Base-by-base conservation (phyloP, 164 flowering plant species). In the Cinnamomum micranthum region DNA sequence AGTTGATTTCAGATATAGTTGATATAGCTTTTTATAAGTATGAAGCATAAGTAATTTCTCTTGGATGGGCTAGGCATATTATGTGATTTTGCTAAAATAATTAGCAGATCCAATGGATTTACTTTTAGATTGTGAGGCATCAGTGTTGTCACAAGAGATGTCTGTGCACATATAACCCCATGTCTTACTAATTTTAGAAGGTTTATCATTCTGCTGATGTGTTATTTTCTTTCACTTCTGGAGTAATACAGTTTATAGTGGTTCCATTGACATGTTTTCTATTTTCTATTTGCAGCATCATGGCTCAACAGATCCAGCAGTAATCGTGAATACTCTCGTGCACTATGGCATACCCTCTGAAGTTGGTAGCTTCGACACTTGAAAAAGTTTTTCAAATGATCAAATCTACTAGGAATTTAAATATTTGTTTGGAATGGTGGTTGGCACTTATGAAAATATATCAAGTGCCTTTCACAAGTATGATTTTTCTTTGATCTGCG, bases 331-430 rank as follows among this genome's bases (percentile, higher is more conserved):
- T 51, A 80, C 82, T 33, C 79, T 80, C 4, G 77, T 76, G 51
- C 79, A 80, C 77, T 76, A 80, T n/a, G 79, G 82, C 68, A 50
- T 80, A 52, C 74, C 79, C 51, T 77, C 77, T 27, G 77, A 80
- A 73, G 82, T 80, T 65, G 74, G 78, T 79, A 71, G 22, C 73
- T 77, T 73, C 69, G 3, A 17, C 22, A 14, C 47, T 74, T 67
- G 63, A 35, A 1, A 67, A n/a, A n/a, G 11, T 41, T 41, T n/a
- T 60, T 19, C 17, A 20, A 31, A 31, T 31, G 33, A 31, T 31
- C 33, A 31, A 20, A 60, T 60, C 64, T 23, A n/a, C 24, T 60
- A 23, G 64, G 11, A 9, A 60, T 60, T 60, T 20, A 19, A 10
- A 60, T 19, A 19, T 19, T 23, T 60, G 11, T 60, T 60, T 60